Percentiles rank a stretch among this genome's conserved stretches.
Evolutionary conservation across 352 stramenopile genomes (phyloP).

Genomic region (Pythium chondricola): DNA sequence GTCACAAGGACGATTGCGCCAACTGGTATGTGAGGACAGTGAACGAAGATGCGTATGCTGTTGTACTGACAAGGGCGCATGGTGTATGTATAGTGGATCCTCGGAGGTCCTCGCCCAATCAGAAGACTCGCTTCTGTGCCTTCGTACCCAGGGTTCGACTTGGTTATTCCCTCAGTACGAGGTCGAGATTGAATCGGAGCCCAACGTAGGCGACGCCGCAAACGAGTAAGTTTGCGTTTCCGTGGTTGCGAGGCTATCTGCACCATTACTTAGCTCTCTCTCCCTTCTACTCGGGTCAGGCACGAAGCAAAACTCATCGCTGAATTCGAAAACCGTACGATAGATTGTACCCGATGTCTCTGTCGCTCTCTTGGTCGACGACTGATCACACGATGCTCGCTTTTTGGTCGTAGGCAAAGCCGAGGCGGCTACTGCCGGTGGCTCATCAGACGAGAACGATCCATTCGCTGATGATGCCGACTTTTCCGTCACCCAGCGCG

Average conservation of each 20-base stretch:
- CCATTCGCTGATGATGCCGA: conserved; percentile 64
- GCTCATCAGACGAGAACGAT: conserved; percentile 28
- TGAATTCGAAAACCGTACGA: conserved; percentile 60
- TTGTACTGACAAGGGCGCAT: too few species aligned
- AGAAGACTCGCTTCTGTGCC: conserved; percentile 16
- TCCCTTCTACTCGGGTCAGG: conserved; percentile 8
- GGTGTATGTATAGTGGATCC: too few species aligned
- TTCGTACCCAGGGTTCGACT: conserved; percentile 63
- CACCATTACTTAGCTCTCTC: not conserved
- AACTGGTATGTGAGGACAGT: conserved; percentile 30
- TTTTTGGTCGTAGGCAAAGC: conserved; percentile 1
- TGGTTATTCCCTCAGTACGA: conserved; percentile 72
- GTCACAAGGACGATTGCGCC: conserved; percentile 61
- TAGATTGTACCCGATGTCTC: too few species aligned
- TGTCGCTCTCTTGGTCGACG: not conserved
- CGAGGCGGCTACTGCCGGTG: not conserved
- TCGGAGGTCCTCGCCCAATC: conserved; percentile 35
- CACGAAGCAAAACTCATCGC: conserved; percentile 66
- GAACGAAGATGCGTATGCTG: not conserved
- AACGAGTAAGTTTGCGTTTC: conserved; percentile 39
- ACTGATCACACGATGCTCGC: not conserved
- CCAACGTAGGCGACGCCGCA: conserved; percentile 43
- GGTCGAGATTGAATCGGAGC: conserved; percentile 77
- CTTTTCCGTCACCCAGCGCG: conserved; percentile 68
- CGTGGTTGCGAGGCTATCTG: not conserved